These are phyloP conservation scores for Penicillium sp. DNA, from an alignment of 2,329 filamentous ascomycete genomes.

Conservation along the genomic window DNA sequence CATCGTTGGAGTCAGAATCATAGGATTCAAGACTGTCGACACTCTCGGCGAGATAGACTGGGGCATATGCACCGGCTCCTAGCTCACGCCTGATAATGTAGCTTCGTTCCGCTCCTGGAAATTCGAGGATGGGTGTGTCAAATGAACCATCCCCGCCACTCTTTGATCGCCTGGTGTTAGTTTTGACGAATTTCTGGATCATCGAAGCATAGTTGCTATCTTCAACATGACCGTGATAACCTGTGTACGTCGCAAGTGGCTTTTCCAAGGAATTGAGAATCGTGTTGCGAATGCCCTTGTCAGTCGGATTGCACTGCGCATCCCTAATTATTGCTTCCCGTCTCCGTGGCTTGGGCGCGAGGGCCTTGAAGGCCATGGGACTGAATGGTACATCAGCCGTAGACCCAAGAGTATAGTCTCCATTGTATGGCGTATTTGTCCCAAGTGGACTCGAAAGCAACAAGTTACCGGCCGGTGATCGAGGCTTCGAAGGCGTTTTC, in stretches of 20 bases:
- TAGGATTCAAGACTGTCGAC: constrained; percentile 54
- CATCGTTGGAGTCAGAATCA: constrained; percentile 33
- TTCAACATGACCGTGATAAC: constrained; percentile 72
- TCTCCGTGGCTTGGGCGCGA: constrained; percentile 23
- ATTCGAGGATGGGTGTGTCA: constrained; percentile 63
- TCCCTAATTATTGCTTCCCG: constrained; percentile 74
- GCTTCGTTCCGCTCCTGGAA: constrained; percentile 61
- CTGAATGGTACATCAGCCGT: constrained; percentile 38
- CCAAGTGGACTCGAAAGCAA: constrained; percentile 70
- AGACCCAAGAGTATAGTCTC: constrained; percentile 40
- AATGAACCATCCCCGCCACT: constrained; percentile 58
- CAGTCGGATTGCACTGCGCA: constrained; percentile 81
- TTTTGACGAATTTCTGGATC: constrained; percentile 78
- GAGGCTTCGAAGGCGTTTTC: constrained; percentile 73
- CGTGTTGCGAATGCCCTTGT: constrained; percentile 67
- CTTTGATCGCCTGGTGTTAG: constrained; percentile 53
- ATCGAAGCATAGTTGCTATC: constrained; percentile 67
- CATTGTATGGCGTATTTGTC: constrained; percentile 58
- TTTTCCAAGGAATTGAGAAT: constrained; percentile 75
- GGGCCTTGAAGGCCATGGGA: constrained; percentile 39
- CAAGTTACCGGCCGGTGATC: constrained; percentile 38
- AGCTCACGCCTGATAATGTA: constrained; percentile 84
- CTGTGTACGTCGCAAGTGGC: constrained; percentile 69
- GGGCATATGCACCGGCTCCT: constrained; percentile 89
- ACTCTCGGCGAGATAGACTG: constrained; percentile 85